Evolutionary conservation across 495 filamentous ascomycete genomes (phyloP).

Genomic region (Aspergillus funiculosus): DNA sequence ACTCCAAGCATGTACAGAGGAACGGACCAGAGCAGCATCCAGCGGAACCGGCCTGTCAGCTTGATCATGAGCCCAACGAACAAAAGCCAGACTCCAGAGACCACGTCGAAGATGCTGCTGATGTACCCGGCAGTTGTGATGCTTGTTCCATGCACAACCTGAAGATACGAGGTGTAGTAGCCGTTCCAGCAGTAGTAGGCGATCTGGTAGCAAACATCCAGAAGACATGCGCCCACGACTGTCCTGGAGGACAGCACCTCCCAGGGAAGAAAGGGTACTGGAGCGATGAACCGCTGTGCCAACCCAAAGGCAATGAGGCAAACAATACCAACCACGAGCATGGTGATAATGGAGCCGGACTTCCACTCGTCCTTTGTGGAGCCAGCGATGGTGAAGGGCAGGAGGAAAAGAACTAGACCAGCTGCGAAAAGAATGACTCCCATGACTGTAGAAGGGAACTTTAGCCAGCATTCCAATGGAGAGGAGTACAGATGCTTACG

Average conservation of each 20-base stretch:
- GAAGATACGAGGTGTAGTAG: conserved; percentile 64
- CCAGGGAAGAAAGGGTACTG: conserved; percentile 54
- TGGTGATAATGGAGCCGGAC: conserved; percentile 46
- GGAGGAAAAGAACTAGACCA: conserved; percentile 57
- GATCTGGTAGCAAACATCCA: conserved; percentile 54
- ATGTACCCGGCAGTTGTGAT: conserved; percentile 51
- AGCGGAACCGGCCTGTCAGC: conserved; percentile 49
- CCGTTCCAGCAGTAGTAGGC: conserved; percentile 50
- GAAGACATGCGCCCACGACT: conserved; percentile 54
- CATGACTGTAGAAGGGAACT: conserved; percentile 27
- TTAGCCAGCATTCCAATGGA: background rate
- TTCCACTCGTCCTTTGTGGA: conserved; percentile 43
- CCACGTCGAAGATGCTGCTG: conserved; percentile 46
- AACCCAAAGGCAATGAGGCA: conserved; percentile 50
- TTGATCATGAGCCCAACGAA: conserved; percentile 49
- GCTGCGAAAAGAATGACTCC: conserved; percentile 52
- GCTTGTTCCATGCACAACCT: conserved; percentile 60
- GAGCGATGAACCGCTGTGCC: conserved; percentile 52
- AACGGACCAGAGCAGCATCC: conserved; percentile 46
- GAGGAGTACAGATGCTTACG: conserved; percentile 23
- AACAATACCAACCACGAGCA: conserved; percentile 51
- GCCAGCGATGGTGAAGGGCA: conserved; percentile 52
- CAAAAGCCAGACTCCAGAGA: conserved; percentile 41
- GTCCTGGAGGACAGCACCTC: conserved; percentile 55
- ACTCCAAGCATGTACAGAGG: conserved; percentile 53